Base-by-base conservation (phyloP, 805 yeast genomes). In the Candida maesae region DNA sequence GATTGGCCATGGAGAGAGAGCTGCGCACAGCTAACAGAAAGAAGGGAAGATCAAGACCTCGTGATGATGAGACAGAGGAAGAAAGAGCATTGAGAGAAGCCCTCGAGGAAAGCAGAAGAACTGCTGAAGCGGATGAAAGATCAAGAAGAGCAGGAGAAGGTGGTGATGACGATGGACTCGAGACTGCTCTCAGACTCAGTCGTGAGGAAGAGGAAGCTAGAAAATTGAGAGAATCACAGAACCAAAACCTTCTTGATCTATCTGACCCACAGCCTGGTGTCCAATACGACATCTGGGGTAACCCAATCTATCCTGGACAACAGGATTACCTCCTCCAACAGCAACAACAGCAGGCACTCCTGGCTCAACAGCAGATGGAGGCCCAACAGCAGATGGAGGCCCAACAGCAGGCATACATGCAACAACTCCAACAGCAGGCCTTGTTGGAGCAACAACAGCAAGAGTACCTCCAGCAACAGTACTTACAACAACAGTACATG, bases 71-170 rank as follows among this genome's bases (percentile, higher is more conserved):
- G 44, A 65, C 66, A 16, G 79, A 76, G 17, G 73, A 75, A 45
- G 96, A 88, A 53, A 83, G 78, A 15, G 96, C 87, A 39, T 66
- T 91, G 50, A 81, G 79, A 61, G 72, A 73, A 35, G 97, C 96
- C 0, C 66, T 91, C 39, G 95, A 84, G 52, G 83, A 82, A 56
- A 83, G 95, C 38, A 76, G 78, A 55, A 61, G 71, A 52, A 86
- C 95, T 2, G 96, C 95, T 1, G 89, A 84, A 49, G 90, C 85
- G 47, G 96, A 89, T 51, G 84, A 79, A 47, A 71, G 70, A 39
- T 70, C 81, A 47, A 69, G 80, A 52, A 68, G 81, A 41, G 67
- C 75, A 41, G 65, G 60, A 24, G 46, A 48, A 15, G 48, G 44
- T 3, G 60, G 50, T 6, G 73, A 67, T 33, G 73, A 69, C 29